Base-by-base conservation (phyloP, 805 yeast species). In the Candida andamanensis region DNA sequence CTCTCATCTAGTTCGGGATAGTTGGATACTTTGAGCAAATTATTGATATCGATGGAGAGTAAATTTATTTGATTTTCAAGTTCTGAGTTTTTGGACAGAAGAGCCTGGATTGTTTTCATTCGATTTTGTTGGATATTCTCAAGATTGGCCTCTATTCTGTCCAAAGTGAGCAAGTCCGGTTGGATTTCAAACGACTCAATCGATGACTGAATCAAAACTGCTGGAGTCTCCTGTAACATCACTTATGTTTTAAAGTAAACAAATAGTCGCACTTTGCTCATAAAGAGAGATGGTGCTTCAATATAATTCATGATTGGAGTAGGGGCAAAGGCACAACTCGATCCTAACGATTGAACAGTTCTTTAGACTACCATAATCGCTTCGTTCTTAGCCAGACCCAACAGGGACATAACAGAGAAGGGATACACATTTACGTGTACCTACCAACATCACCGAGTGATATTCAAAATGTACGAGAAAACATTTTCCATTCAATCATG, bases 111-210 rank as follows among this genome's bases (percentile, higher is more conserved):
- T 6, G 31, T 24, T 4, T 45, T 49, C 6, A 42, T 32, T 29
- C 74, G 52, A 14, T 47, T 47, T 8, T 39, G 35, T 15, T 53
- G 40, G 9, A 70, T 48, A 15, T 54, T 37, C 12, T 41, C 36
- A 11, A 67, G 46, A 30, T 60, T 55, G 10, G 58, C 68, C 7
- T 65, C 62, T 13, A 72, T 68, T 22, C 71, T 49, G 28, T 67
- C 67, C 2, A 74, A 46, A 2, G 70, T 63, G 17, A 56, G 57
- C 23, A 74, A 42, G 39, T 76, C 80, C 1, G 74, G 69, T 40
- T 69, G 70, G 5, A 73, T 65, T 36, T 73, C 74, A 32, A 71
- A 68, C n/a, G 63, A 64, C 24, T 68, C 74, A 4, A 63, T 56
- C 1, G 75, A 63, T 18, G 65, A 58, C 32, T 60, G 54, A 14